These are phyloP conservation scores for Penicillium sp. DNA, from an alignment of 2,329 filamentous ascomycete species.

Conservation along the genomic window DNA sequence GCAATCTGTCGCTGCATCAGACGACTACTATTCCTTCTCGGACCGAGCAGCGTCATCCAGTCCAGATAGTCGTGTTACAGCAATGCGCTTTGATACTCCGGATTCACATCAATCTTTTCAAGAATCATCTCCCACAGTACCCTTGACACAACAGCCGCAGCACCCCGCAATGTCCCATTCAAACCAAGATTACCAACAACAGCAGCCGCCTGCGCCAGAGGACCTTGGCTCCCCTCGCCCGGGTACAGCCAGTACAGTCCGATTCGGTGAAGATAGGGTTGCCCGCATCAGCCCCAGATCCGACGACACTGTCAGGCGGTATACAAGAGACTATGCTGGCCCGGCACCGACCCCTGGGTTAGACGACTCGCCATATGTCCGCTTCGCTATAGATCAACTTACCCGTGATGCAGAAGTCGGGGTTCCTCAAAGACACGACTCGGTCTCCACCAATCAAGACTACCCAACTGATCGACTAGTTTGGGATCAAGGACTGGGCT, in stretches of 20 bases:
- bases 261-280: slow-evolving; percentile 35
- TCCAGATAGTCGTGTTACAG: slow-evolving; percentile 46
- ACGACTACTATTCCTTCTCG: slow-evolving; percentile 58
- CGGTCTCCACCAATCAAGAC: slow-evolving; percentile 46
- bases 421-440: slow-evolving; percentile 59
- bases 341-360: slow-evolving; percentile 72
- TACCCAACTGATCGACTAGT: slow-evolving; percentile 60
- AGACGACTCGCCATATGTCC: slow-evolving; percentile 86
- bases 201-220: slow-evolving; percentile 11
- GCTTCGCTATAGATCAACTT: slow-evolving; percentile 86
- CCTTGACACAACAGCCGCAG: slow-evolving; percentile 34
- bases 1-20: slow-evolving; percentile 56
- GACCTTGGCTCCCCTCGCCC: slow-evolving; percentile 26
- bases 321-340: slow-evolving; percentile 38
- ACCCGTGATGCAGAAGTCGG: slow-evolving; percentile 73
- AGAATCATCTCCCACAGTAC: slow-evolving; percentile 38
- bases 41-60: slow-evolving; percentile 45
- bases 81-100: slow-evolving; percentile 53
- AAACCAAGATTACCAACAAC: slow-evolving; percentile 17
- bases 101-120: slow-evolving; percentile 45
- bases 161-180: slow-evolving; percentile 17
- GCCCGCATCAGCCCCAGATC: slow-evolving; percentile 32
- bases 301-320: slow-evolving; percentile 35
- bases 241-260: slow-evolving; percentile 36
- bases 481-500: slow-evolving; percentile 54